phyloP scores from a whole-genome alignment of 1,284 basidiomycete species.

The Thecaphora thlaspeos region DNA sequence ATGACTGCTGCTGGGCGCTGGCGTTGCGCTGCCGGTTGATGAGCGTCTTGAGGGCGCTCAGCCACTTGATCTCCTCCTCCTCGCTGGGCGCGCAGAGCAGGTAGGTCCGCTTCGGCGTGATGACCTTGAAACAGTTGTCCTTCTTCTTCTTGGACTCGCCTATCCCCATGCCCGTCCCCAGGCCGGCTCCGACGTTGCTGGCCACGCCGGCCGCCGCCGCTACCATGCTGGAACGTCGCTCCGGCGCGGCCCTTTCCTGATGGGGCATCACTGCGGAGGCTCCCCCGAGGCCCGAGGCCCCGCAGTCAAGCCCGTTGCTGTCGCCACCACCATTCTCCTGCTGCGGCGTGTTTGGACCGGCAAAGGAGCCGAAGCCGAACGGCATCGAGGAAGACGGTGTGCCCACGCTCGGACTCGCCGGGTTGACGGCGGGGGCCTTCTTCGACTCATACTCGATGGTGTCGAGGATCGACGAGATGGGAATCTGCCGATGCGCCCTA shows the following conservation, averaged over 20 bases:
- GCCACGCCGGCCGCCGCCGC: slow-evolving; percentile 33
- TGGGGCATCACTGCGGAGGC: no score
- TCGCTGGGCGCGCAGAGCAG: slow-evolving; percentile 91
- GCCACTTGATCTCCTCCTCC: slow-evolving; percentile 98
- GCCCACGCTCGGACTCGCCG: slow-evolving; percentile 26
- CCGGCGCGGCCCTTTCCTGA: slow-evolving; percentile 13
- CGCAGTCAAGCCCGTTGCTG: no score
- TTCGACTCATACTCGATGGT: slow-evolving; percentile 74
- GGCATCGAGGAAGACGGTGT: slow-evolving; percentile 26
- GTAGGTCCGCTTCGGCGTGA: slow-evolving; percentile 86
- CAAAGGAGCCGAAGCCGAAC: slow-evolving; percentile 7
- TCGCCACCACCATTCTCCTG: no score
- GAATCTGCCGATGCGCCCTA: slow-evolving; percentile 80
- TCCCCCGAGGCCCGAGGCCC: no score
- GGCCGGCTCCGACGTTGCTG: slow-evolving; percentile 13
- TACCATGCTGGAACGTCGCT: slow-evolving; percentile 29
- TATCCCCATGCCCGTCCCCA: slow-evolving; percentile 20
- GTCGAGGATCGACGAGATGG: slow-evolving; percentile 81
- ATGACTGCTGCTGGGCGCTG: slow-evolving; percentile 13
- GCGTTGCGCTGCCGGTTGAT: slow-evolving; percentile 62
- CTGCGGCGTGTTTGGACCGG: no score
- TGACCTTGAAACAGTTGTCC: slow-evolving; percentile 83
- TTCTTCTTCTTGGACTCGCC: slow-evolving; percentile 42
- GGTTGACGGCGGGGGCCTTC: slow-evolving; percentile 36
- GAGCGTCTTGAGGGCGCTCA: slow-evolving; percentile 86